Conservation (phyloP, 1,139 yeast genomes). For the Spathaspora sp. region DNA sequence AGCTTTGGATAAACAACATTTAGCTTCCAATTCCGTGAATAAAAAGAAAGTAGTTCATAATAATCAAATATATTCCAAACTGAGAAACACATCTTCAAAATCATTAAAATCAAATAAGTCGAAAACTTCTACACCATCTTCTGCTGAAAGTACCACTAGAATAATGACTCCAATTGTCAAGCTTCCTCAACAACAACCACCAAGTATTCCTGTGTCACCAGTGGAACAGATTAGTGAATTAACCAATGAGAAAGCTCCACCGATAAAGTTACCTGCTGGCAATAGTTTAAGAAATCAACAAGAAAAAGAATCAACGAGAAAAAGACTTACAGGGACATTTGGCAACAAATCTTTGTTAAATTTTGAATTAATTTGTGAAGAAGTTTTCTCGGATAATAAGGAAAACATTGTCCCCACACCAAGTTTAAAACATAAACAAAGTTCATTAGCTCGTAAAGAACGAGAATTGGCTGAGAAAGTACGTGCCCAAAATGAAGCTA, state of each 20-base stretch:
- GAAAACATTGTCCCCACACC: conserved; percentile 2
- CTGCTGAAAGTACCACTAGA: conserved; percentile 12
- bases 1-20: conserved; percentile 19
- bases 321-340: conserved; percentile 13
- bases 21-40: conserved; percentile 40
- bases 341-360: conserved; percentile 28
- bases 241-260: too few relatives aligned
- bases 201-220: not conserved
- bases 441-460: conserved; percentile 23
- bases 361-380: conserved; percentile 34
- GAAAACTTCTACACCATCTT: not conserved
- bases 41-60: conserved; percentile 34
- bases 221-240: not conserved
- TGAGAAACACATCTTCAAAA: conserved; percentile 9
- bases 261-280: too few relatives aligned
- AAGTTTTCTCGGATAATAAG: conserved; percentile 21
- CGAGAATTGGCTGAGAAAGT: conserved; percentile 33
- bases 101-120: conserved; percentile 10
- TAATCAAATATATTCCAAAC: conserved; percentile 19
- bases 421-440: conserved; percentile 6
- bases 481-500: conserved; percentile 27
- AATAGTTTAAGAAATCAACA: conserved; percentile 5
- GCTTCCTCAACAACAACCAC: not conserved
- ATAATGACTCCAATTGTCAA: conserved; percentile 19
- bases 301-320: conserved; percentile 11